Conservation (phyloP, 169 alveolate species). For the Cyclospora cayetanensis region DNA sequence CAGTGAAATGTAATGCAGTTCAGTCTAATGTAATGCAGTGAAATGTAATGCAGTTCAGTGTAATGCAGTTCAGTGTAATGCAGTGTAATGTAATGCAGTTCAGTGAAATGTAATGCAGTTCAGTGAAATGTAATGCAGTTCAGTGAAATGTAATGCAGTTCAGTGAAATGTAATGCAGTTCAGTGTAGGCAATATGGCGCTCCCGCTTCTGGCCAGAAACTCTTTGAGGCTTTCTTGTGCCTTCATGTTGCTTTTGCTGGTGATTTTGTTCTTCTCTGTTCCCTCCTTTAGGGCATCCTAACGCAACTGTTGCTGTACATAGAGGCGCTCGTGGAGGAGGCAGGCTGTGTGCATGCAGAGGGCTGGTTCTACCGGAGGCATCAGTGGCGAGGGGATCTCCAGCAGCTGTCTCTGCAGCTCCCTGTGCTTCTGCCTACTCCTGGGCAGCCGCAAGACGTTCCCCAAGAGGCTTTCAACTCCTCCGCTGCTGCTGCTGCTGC, state of each 20-base stretch:
- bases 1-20: too few species aligned
- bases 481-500: conserved; percentile 10
- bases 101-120: too few species aligned
- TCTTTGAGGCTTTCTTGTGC: neutral
- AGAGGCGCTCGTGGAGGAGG: conserved; percentile 32
- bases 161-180: too few species aligned
- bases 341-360: conserved; percentile 30
- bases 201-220: neutral
- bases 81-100: too few species aligned
- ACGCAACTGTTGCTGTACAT: conserved; percentile 55
- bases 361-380: conserved; percentile 44
- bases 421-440: conserved; percentile 42
- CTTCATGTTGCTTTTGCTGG: conserved; percentile 18
- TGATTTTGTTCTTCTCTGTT: neutral
- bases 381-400: conserved; percentile 33
- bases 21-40: too few species aligned
- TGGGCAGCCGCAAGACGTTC: conserved; percentile 33
- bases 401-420: conserved; percentile 58
- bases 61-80: too few species aligned
- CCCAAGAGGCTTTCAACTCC: neutral
- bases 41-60: too few species aligned
- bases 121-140: too few species aligned
- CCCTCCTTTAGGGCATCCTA: conserved; percentile 11
- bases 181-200: neutral
- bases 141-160: too few species aligned